phyloP scores from a whole-genome alignment of 495 filamentous ascomycete species.

The Penicillium robsamsonii region DNA sequence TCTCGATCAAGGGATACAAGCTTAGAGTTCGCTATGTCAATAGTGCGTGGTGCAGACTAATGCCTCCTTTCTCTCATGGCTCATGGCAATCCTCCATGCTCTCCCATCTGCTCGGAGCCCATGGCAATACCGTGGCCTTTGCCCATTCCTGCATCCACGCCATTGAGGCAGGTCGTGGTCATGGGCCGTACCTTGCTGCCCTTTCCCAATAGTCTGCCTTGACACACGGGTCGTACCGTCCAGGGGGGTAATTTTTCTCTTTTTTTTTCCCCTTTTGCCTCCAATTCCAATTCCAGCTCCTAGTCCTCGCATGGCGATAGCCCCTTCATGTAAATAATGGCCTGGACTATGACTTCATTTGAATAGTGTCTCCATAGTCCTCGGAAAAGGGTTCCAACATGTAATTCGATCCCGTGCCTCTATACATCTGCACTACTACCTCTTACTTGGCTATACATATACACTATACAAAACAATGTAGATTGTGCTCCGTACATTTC shows the following conservation, averaged over 20 bases:
- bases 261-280: background rate
- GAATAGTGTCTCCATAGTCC: background rate
- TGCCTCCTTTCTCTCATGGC: background rate
- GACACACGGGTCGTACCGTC: slow-evolving; percentile 9
- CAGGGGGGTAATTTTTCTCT: background rate
- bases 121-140: slow-evolving; percentile 8
- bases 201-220: slow-evolving; percentile 18
- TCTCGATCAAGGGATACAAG: slow-evolving; percentile 18
- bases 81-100: slow-evolving; percentile 9
- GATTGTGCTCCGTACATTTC: background rate
- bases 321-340: background rate
- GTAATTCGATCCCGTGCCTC: background rate
- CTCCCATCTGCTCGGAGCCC: background rate
- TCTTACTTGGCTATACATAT: background rate
- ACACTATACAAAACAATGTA: background rate
- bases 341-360: background rate
- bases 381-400: background rate
- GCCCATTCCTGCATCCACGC: slow-evolving; percentile 12
- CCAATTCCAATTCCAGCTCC: background rate
- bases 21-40: slow-evolving; percentile 20
- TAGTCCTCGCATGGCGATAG: background rate
- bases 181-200: slow-evolving; percentile 19
- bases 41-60: slow-evolving; percentile 7
- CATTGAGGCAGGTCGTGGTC: background rate
- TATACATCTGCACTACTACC: background rate